Percentiles rank a stretch among this genome's conserved stretches.
Evolutionary conservation across 2,329 filamentous ascomycete genomes (phyloP).

Genomic region (Diaporthe vexans): DNA sequence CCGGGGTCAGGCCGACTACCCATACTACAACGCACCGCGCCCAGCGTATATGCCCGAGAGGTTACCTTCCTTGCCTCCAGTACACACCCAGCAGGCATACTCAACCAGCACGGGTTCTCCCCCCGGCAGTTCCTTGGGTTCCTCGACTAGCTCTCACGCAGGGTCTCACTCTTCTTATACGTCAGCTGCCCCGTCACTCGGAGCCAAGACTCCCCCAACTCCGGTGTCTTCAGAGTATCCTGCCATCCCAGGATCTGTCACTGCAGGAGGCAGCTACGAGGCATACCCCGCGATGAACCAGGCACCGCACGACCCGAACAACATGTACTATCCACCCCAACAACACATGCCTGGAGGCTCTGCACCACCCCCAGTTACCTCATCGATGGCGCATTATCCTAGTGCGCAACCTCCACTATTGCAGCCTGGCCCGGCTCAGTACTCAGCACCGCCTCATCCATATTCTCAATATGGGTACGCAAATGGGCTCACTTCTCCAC

Average conservation of each 20-base stretch:
- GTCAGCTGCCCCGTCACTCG: constrained; percentile 69
- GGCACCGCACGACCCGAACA: constrained; percentile 71
- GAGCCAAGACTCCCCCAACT: constrained; percentile 81
- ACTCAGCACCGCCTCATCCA: constrained; percentile 73
- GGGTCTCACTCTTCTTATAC: constrained; percentile 69
- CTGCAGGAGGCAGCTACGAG: constrained; percentile 52
- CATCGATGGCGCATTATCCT: constrained; percentile 82
- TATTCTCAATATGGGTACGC: constrained; percentile 78
- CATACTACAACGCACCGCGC: constrained; percentile 78
- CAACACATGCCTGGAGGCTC: constrained; percentile 84
- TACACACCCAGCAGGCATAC: constrained; percentile 77
- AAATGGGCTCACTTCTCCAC: constrained; percentile 86
- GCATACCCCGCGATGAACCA: constrained; percentile 81
- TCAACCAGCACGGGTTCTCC: constrained; percentile 81
- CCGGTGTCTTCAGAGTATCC: constrained; percentile 71
- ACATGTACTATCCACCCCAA: constrained; percentile 81
- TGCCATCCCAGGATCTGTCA: constrained; percentile 55
- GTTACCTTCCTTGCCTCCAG: constrained; percentile 78
- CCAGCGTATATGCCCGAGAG: constrained; percentile 80
- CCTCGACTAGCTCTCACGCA: constrained; percentile 63
- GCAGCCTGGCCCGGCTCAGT: constrained; percentile 79
- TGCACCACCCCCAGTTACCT: constrained; percentile 80
- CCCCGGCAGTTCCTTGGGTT: constrained; percentile 81
- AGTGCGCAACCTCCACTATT: constrained; percentile 82
- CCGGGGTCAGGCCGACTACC: constrained; percentile 80